Evolutionary conservation across 345 rosid species (phyloP).

Genomic region (thale cress (Arabidopsis thaliana)): TAIR10.1 NC_003070.9:24994001-24994500

Average conservation of each 20-base stretch:
- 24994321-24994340: slow-evolving; percentile 86
- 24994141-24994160: slow-evolving; percentile 48
- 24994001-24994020: not conserved
- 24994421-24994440: not conserved
- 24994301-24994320: slow-evolving; percentile 80
- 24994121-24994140: slow-evolving; percentile 45
- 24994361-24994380: slow-evolving; percentile 26
- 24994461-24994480: slow-evolving; percentile 58
- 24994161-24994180: slow-evolving; percentile 35
- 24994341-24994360: slow-evolving; percentile 61
- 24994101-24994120: slow-evolving; percentile 66
- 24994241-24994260: slow-evolving; percentile 84
- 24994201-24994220: slow-evolving; percentile 65
- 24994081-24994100: slow-evolving; percentile 58
- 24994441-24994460: slow-evolving; percentile 32
- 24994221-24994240: slow-evolving; percentile 68
- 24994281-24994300: slow-evolving; percentile 70
- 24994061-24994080: slow-evolving; percentile 61
- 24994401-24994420: not conserved
- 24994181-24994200: slow-evolving; percentile 47
- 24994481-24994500: slow-evolving; percentile 64
- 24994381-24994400: not conserved
- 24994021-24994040: not conserved
- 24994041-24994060: not conserved
- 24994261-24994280: slow-evolving; percentile 62